phyloP scores from a whole-genome alignment of 768 basidiomycete species.

The Crassisporium funariophilum region DNA sequence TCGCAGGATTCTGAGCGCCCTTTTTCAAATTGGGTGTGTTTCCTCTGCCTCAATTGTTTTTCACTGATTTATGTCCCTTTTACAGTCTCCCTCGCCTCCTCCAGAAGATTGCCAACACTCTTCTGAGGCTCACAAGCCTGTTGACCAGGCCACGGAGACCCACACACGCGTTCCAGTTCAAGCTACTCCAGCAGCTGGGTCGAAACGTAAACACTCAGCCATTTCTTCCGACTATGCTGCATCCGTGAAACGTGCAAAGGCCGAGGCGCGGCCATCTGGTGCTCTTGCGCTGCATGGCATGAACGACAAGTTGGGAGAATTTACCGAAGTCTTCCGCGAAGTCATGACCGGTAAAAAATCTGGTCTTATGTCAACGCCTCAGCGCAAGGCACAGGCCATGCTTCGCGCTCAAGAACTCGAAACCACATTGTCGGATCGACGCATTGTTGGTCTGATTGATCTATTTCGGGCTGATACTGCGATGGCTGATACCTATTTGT shows the following conservation, averaged over 20 bases:
- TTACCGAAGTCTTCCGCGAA: not conserved
- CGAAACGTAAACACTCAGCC: not conserved
- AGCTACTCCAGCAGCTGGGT: not conserved
- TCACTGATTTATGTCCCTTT: no score
- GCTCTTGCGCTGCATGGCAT: not conserved
- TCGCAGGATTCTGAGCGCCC: not conserved
- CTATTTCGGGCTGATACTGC: not conserved
- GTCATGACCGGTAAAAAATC: not conserved
- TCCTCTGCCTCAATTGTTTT: not conserved
- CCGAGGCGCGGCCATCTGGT: not conserved
- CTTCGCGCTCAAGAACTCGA: not conserved
- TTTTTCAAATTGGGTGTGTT: no score
- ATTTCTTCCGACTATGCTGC: not conserved
- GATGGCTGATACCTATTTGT: not conserved
- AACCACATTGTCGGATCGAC: not conserved
- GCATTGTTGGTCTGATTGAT: not conserved
- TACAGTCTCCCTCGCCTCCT: conserved; percentile 2
- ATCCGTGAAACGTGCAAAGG: no score
- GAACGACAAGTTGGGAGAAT: not conserved
- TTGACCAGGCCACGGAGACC: not conserved
- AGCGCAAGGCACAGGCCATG: not conserved
- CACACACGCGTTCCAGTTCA: not conserved
- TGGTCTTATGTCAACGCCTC: not conserved
- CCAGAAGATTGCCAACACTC: not conserved
- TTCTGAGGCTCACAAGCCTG: not conserved